A percentile compares a stretch with the other conserved stretches of the same genome.
Evolutionary conservation across 305 asterid species (phyloP).

Genomic region (Caryopteris hybrid): DNA sequence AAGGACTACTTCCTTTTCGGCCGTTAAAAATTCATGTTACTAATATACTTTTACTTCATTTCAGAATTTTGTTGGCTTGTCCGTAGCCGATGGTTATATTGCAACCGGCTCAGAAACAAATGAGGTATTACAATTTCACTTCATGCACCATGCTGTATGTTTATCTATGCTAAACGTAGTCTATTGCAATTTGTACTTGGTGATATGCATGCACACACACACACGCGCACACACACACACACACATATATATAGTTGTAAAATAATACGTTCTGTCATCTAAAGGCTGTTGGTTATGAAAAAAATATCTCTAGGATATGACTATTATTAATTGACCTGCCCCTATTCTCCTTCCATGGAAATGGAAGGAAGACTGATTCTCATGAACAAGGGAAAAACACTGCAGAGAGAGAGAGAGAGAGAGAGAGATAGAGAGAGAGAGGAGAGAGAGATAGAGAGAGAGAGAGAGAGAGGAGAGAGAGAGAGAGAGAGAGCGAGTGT

Average conservation of each 20-base stretch:
- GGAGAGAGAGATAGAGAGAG: background rate
- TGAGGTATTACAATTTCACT: slow-evolving; percentile 52
- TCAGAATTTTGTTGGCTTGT: slow-evolving; percentile 95
- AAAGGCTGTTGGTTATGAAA: background rate
- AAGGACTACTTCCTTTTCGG: too few relatives aligned
- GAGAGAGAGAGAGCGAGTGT: background rate
- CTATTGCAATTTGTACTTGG: background rate
- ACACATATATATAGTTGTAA: too few relatives aligned
- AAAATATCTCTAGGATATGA: background rate
- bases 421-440: background rate
- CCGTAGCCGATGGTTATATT: slow-evolving; percentile 87
- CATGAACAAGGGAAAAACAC: background rate
- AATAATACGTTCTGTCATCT: too few relatives aligned
- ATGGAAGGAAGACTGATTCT: background rate
- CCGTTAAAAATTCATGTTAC: too few relatives aligned
- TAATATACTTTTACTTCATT: too few relatives aligned
- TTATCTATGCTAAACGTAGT: background rate
- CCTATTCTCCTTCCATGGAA: background rate
- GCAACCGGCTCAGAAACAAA: slow-evolving; percentile 98
- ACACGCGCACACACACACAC: too few relatives aligned
- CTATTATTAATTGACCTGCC: background rate
- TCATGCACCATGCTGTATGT: background rate
- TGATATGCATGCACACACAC: background rate
- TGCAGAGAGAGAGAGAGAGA: background rate
- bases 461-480: background rate